Conservation (phyloP, 441 rosid genomes). For the Syzygium syzygioides region DNA sequence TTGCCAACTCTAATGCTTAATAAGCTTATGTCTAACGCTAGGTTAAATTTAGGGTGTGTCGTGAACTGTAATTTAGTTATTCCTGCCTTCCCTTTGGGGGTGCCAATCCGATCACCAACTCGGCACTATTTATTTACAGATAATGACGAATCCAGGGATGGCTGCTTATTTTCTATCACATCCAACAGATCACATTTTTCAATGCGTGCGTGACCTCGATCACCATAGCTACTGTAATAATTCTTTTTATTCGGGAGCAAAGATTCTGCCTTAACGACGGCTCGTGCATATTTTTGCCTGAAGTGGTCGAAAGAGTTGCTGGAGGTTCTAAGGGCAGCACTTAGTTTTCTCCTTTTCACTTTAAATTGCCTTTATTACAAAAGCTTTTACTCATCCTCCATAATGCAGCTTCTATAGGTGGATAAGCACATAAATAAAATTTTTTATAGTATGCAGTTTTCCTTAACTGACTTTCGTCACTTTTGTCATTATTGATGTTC, state of each 20-base stretch:
- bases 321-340: not conserved
- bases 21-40: not conserved
- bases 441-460: not conserved
- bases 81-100: not conserved
- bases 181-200: not conserved
- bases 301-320: not conserved
- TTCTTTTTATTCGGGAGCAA: not conserved
- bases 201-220: not conserved
- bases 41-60: not conserved
- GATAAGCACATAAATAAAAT: not conserved
- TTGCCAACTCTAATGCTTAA: not conserved
- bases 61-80: not conserved
- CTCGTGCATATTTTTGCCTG: not conserved
- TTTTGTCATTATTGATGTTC: not conserved
- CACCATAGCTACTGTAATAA: not conserved
- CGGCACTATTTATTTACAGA: not conserved
- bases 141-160: not conserved
- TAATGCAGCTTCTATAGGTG: not conserved
- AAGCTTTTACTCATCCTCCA: not conserved
- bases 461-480: not conserved
- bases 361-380: not conserved
- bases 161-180: not conserved
- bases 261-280: not conserved
- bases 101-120: not conserved
- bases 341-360: not conserved